Base-by-base conservation (phyloP, 768 basidiomycete genomes). In the Leccinum longicurvipes region DNA sequence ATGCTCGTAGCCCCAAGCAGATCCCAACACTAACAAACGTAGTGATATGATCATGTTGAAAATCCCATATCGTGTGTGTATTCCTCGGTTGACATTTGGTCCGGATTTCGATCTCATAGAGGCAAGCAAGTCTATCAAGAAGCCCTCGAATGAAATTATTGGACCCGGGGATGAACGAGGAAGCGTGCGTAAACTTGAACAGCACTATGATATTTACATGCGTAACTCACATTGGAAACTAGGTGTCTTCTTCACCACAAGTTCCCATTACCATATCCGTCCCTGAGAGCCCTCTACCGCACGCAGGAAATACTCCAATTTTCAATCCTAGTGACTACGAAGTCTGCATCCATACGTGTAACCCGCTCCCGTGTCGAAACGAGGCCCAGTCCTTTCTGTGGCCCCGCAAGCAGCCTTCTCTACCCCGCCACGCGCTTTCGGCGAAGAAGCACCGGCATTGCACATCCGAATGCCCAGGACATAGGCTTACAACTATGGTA, bases 291-390 rank as follows among this genome's bases (percentile, higher is more conserved):
- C 48, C 57, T 6, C 44, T 29, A 9, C 45, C 58, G 49, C 57
- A 55, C 23, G 46, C 19, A 21, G 56, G 42, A 36, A 55, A 45
- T 1, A 34, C 53, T 3, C 10, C 3, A 15, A n/a, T 3, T 15
- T 29, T 39, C 51, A 55, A 59, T 47, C 7, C 58, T 24, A 25
- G 29, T 3, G 59, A 69, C 21, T 61, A 57, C 15, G 67, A 69
- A 54, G 32, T 69, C 15, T 67, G 66, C 50, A 69, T 67, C 24
- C 66, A 67, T 19, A 67, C 67, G 1, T 69, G 67, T 44, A 67
- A 61, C 39, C 24, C 44, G 2, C 17, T 36, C 28, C 67, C 55
- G 3, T 67, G 66, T 56, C 67, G 67, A 42, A 69, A 67, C 15
- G 67, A 67, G 50, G 61, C 67, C 23, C 57, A 53, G 1, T 68